Evolutionary conservation across 2,329 filamentous ascomycete species (phyloP), one percentile per base, ranked within the genome.

Genomic region (Pestalotiopsis sp.): DNA sequence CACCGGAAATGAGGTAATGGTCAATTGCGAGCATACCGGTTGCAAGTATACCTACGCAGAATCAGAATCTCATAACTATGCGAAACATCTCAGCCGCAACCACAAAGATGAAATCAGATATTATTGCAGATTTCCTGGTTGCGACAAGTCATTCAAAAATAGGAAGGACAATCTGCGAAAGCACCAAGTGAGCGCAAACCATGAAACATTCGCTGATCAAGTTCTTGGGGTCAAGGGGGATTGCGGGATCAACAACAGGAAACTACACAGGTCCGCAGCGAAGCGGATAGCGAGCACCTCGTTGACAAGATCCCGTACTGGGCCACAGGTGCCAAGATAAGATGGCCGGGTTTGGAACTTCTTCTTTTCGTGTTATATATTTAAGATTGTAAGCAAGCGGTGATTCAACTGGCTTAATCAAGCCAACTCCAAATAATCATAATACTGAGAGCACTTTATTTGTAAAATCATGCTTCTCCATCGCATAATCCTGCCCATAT

Each of bases 161-260:
- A 36, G 60, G 6, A 63, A 41, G n/a, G 60, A 63, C 4, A 63
- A 63, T 63, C 38, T 63, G n/a, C 4, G 17, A 41, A 63, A 63
- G 31, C 60, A 63, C 23, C 60, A 63, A 36, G 38, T 27, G 5
- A n/a, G 14, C 27, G 2, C 31, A 23, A 27, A 63, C 14, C n/a
- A 36, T 39, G 14, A 5, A 20, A 52, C 7, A 52, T 52, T 20
- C 5, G 20, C 20, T n/a, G 45, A n/a, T 52, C n/a, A 52, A n/a
- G 45, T 52, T 52, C 45, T 52, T 11, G 6, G 45, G 6, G 45
- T n/a, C 7, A 52, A 52, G 2, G 20, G 45, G 3, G n/a, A 52
- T 3, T 4, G 45, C n/a, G 6, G 45, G 20, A 20, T 52, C n/a
- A 52, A 23, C 1, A 52, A 9, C 14, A 52, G 45, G 45, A 52